Base-by-base conservation (phyloP, 768 basidiomycete genomes). In the Tricholoma hemisulphureum region DNA sequence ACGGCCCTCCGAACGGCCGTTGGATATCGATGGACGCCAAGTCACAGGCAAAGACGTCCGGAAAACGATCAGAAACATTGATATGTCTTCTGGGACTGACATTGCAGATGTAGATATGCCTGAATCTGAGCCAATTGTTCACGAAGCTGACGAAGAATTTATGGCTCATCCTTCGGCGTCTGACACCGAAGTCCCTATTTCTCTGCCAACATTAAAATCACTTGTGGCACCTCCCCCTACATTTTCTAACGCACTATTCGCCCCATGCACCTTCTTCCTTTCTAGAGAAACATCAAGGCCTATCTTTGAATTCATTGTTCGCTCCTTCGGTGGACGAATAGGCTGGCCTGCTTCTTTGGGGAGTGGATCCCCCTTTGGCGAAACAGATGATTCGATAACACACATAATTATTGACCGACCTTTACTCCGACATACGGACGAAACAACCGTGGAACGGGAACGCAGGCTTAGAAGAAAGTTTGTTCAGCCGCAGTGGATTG, bases 401-500 rank as follows among this genome's bases (percentile, higher is more conserved):
- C 97, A 98, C 73, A 87, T 98, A 60, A 86, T 99, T 65, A 88
- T 97, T 65, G 97, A 99, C 70, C 83, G 97, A 43, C 96, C 97
- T 1, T 61, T 84, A 31, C 73, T 80, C 10, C 76, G 76, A 60
- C 76, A 72, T 60, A 51, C 67, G 23, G 71, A 79, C 53, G 87
- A 85, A 66, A 79, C 81, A 1, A 62, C 76, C 14, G 83, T 83
- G 53, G 83, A 88, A 62, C 80, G 82, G 63, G 84, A 87, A 63
- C 77, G 81, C 41, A 79, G 85, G 34, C 73, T 80, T 43, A 83
- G 84, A 69, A 82, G 94, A 66, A 93, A 91, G 68, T 93, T 90
- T 71, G 82, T 98, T 16, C 97, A 98, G 72, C 97, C 97, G 10
- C 96, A 98, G 72, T 98, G 97, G 97, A 83, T 97, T 29, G 92